Evolutionary conservation across 2,329 filamentous ascomycete species (phyloP), one percentile per base, ranked within the genome.

Genomic region (Paracoccidioides lutzii): DNA sequence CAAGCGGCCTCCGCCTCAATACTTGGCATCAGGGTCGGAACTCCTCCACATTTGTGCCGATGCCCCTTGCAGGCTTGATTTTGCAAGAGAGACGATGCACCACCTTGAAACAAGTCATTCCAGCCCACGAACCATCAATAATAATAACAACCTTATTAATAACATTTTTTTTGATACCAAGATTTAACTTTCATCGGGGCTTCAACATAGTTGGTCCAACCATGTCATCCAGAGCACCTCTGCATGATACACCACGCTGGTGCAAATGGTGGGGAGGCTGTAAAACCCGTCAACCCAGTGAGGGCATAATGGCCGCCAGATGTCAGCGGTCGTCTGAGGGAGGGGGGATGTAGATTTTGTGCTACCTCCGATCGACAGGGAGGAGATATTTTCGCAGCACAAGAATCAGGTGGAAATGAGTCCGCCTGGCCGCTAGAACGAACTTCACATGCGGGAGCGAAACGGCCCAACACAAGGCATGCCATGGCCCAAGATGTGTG

Each of bases 21-120:
- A 9, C 52, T 53, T 45, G 52, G 52, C 51, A 44, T 37, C 41
- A 45, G 52, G 5, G 32, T 46, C 42, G 52, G 52, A 37, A 44
- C 15, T 46, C 35, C 43, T 53, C 40, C 41, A 53, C 5, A 40
- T 2, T 46, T 38, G 41, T 30, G 32, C 52, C 41, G 32, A 53
- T 38, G 12, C 41, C 52, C 40, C 32, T 33, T 35, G 35, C 40
- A 38, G 10, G 6, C 37, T 15, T 8, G 7, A 14, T 37, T 22
- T 12, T 10, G 2, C 14, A n/a, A 10, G 5, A 28, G 22, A 7
- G 8, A 9, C 22, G 22, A 22, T 43, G 15, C 41, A 43, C 30
- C 28, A 15, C 45, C 4, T 9, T 35, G 30, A 6, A 35, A n/a
- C 28, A 48, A 12, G 12, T 48, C 32, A 4, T 4, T 37, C 7